Base-by-base conservation (phyloP, 371 early-diverging fungal genomes). In the Pancytospora epiphaga region DNA sequence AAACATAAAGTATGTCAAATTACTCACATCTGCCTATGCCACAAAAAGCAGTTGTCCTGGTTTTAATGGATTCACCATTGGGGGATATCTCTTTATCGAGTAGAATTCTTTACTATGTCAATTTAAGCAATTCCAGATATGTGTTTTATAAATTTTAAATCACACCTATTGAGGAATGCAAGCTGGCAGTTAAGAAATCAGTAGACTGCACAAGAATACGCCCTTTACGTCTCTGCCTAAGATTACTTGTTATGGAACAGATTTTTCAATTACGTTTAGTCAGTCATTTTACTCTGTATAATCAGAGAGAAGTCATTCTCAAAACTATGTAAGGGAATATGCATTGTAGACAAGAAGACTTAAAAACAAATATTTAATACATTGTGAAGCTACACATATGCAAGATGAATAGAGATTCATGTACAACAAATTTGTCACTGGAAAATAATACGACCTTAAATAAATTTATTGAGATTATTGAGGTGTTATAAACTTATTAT, bases 81-180 rank as follows among this genome's bases (percentile, higher is more conserved):
- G 29, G 33, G 18, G 62, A 39, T 22, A 27, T 69, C 34, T 27
- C 9, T 12, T 37, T 18, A 9, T 1, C 3, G 27, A 30, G 61
- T 2, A 57, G 30, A 33, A 36, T 60, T 3, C 51, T 69, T 33
- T 32, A 61, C 3, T 69, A 27, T n/a, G 37, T 47, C 27, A 69
- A 69, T 38, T 22, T 22, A n/a, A n/a, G 47, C 4, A 60, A 69
- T 54, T 3, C 4, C 9, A 60, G 63, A 62, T 69, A 61, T 61
- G 38, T 60, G 6, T 51, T 60, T 4, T 60, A 60, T 54, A 61
- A 40, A 19, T 69, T 69, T 27, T 37, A 6, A 34, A 19, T 69
- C n/a, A 50, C 69, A 2, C 12, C 19, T 6, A 6, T 2, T 52
- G 69, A 69, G 57, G 58, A 69, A 29, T 3, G 18, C 25, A 50